Evolutionary conservation across 345 rosid genomes (phyloP), one percentile per base, ranked within the genome.

Genomic region (Citrus maxima): DNA sequence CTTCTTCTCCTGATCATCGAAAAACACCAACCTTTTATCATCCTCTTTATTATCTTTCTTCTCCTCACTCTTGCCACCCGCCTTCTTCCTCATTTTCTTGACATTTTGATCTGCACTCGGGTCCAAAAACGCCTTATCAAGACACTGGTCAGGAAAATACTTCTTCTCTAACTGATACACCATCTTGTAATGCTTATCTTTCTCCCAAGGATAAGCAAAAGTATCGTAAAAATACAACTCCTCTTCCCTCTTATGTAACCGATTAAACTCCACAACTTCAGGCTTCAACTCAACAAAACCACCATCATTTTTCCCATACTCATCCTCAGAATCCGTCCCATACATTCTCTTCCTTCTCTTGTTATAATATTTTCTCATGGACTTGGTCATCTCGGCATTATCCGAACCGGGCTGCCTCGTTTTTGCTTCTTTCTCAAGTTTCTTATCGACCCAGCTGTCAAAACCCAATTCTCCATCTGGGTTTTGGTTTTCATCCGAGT

Each of bases 101-200:
- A 65, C 84, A 18, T 82, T 83, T 76, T 72, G 66, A 72, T 73
- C 81, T 10, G 42, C 10, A 59, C 73, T 71, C 7, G 84, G 91
- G 70, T 94, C 87, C 75, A 94, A 76, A 85, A 93, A 94, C 9
- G 99, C 97, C 89, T 93, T 94, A 76, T 94, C 97, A 58, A 96
- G 88, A 72, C 94, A 86, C 19, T 94, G 97, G 59, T 90, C 97
- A 27, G 98, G 98, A 56, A 87, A 96, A 86, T 89, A 96, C 90
- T 94, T 96, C 92, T 96, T 94, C 88, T 96, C 99, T 80, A 93
- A 78, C 89, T 96, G 92, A 88, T 91, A 90, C 72, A 93, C 97
- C 99, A 93, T 94, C 88, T 91, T 94, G 82, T 96, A 96, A 87
- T 94, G 99, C 91, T 91, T 91, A 74, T 93, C 92, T 79, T 93